A percentile compares a stretch with the other conserved stretches of the same genome.
Conservation (phyloP, 148 eudicot genomes). For the Drosera capensis region DNA sequence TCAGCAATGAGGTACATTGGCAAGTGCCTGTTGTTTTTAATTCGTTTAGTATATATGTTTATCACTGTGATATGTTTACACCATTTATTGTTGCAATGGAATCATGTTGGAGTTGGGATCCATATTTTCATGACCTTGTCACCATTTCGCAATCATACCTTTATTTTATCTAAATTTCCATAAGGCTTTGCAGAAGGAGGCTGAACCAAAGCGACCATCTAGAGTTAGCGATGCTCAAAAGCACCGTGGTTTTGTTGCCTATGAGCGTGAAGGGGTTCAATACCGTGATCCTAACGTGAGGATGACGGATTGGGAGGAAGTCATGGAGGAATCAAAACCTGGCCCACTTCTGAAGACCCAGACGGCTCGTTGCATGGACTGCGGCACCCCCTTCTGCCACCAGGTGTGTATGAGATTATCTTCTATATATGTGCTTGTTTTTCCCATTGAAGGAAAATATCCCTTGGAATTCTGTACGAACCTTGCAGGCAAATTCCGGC, state of each 20-base stretch:
- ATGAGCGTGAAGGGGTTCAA: conserved; percentile 77
- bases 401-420: conserved; percentile 33
- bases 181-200: conserved; percentile 23
- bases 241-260: conserved; percentile 80
- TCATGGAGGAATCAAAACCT: conserved; percentile 73
- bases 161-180: too few species aligned
- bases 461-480: background rate
- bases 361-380: conserved; percentile 98
- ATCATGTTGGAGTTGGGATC: background rate
- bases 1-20: conserved; percentile 22
- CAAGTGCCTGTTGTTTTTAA: background rate
- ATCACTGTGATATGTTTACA: background rate
- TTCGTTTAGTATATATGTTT: background rate
- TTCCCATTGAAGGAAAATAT: background rate
- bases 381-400: conserved; percentile 99
- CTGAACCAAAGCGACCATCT: conserved; percentile 40
- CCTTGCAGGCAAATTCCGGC: conserved; percentile 79
- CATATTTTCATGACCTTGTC: background rate
- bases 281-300: conserved; percentile 80
- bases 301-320: conserved; percentile 83
- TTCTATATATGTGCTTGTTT: background rate
- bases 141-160: too few species aligned
- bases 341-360: conserved; percentile 80
- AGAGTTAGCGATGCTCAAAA: conserved; percentile 70
- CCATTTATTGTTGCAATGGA: too few species aligned